These are phyloP conservation scores for Teunomyces stri DNA, from an alignment of 805 yeast species.

Conservation along the genomic window DNA sequence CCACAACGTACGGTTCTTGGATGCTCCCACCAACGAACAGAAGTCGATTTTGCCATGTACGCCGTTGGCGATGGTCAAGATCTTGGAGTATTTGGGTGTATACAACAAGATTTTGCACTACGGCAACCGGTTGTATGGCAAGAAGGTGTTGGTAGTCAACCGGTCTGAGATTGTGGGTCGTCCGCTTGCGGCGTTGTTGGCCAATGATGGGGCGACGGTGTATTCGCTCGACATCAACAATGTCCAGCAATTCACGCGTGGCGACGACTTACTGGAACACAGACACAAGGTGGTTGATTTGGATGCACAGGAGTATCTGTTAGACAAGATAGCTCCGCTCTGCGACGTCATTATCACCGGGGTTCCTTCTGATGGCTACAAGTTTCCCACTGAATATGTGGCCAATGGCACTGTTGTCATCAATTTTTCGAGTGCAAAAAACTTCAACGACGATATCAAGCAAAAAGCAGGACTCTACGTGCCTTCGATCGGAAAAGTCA, in stretches of 20 bases:
- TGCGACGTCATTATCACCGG: slow-evolving; percentile 97
- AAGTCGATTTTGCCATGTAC: slow-evolving; percentile 96
- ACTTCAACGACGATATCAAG: slow-evolving; percentile 81
- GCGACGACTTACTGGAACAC: slow-evolving; percentile 78
- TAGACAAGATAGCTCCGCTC: slow-evolving; percentile 63
- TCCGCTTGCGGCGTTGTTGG: slow-evolving; percentile 91
- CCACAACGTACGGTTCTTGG: slow-evolving; percentile 85
- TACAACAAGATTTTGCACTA: slow-evolving; percentile 79
- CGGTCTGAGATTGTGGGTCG: slow-evolving; percentile 97
- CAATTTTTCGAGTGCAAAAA: slow-evolving; percentile 86
- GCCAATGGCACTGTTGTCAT: slow-evolving; percentile 88
- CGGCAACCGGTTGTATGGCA: slow-evolving; percentile 92
- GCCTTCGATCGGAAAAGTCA: slow-evolving; percentile 94
- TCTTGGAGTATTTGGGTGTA: slow-evolving; percentile 83
- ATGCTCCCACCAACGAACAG: slow-evolving; percentile 56
- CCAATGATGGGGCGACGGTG: slow-evolving; percentile 96
- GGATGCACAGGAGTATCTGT: slow-evolving; percentile 48
- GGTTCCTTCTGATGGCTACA: slow-evolving; percentile 80
- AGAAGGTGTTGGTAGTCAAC: slow-evolving; percentile 85
- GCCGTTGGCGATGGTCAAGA: slow-evolving; percentile 91
- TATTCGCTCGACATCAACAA: slow-evolving; percentile 87
- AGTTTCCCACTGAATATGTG: slow-evolving; percentile 78
- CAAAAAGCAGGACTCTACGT: slow-evolving; percentile 86
- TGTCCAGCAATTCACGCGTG: slow-evolving; percentile 89
- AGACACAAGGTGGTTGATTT: slow-evolving; percentile 71